Conservation (phyloP, 805 yeast genomes). For the Kazachstania martiniae region DNA sequence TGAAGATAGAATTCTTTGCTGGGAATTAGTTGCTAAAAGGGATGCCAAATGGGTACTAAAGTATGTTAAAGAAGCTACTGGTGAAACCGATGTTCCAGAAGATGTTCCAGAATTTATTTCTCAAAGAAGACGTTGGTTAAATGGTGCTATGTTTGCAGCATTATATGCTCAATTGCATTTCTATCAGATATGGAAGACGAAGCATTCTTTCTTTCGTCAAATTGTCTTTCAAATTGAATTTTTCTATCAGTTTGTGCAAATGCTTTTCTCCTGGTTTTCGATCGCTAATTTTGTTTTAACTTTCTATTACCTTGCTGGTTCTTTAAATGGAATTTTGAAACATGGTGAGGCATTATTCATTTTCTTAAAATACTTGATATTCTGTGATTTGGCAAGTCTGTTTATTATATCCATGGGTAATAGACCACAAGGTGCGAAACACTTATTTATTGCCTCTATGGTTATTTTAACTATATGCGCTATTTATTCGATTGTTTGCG, state of each 20-base stretch:
- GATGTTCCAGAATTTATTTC: constrained; percentile 86
- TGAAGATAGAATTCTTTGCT: constrained; percentile 90
- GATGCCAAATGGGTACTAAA: constrained; percentile 80
- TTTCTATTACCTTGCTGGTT: constrained; percentile 86
- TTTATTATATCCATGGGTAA: constrained; percentile 93
- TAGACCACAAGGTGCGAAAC: constrained; percentile 91
- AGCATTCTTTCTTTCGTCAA: constrained; percentile 74
- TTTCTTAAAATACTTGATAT: constrained; percentile 73
- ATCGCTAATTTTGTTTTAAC: constrained; percentile 86
- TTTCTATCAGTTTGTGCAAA: constrained; percentile 69
- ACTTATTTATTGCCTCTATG: constrained; percentile 63
- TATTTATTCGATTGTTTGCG: constrained; percentile 68
- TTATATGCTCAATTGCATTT: constrained; percentile 79
- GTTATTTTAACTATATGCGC: constrained; percentile 69
- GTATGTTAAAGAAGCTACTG: constrained; percentile 85
- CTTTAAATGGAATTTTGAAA: constrained; percentile 47
- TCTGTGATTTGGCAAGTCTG: constrained; percentile 76
- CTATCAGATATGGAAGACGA: constrained; percentile 78
- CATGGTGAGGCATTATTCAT: constrained; percentile 76
- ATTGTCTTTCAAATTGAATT: constrained; percentile 78
- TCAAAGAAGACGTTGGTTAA: constrained; percentile 96
- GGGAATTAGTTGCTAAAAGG: constrained; percentile 87
- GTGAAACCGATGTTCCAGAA: constrained; percentile 97
- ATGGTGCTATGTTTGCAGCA: constrained; percentile 97
- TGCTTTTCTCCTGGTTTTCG: constrained; percentile 85